phyloP scores from a whole-genome alignment of 2,329 filamentous ascomycete species.

The Chrysosporium keratinophilum region DNA sequence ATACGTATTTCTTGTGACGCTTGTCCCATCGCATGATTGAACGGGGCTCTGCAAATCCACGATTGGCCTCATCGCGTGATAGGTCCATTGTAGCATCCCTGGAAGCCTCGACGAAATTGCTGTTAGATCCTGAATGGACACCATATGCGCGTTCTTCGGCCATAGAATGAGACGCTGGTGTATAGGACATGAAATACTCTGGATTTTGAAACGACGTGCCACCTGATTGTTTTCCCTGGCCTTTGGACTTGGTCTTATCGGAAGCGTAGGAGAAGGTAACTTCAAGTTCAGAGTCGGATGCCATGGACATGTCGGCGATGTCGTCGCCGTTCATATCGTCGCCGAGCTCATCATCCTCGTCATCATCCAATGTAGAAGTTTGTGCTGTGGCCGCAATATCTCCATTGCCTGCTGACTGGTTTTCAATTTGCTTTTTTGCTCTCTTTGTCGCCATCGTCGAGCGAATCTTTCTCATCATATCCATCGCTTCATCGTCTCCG shows the following conservation, averaged over 20 bases:
- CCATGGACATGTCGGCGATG: constrained; percentile 47
- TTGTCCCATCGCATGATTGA: constrained; percentile 90
- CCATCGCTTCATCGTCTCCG: constrained; percentile 57
- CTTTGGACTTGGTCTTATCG: constrained; percentile 42
- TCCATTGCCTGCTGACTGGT: constrained; percentile 14
- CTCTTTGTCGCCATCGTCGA: constrained; percentile 36
- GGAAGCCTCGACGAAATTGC: constrained; percentile 81
- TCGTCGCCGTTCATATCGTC: constrained; percentile 34
- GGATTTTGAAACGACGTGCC: constrained; percentile 60
- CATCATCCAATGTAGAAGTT: constrained; percentile 25
- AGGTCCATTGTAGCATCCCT: constrained; percentile 84
- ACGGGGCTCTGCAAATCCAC: constrained; percentile 66
- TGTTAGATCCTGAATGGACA: constrained; percentile 67
- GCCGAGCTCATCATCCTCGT: constrained; percentile 31
- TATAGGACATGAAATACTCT: constrained; percentile 95
- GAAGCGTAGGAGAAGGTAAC: constrained; percentile 56
- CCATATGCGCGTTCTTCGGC: constrained; percentile 89
- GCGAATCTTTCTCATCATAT: constrained; percentile 39
- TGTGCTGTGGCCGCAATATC: background rate
- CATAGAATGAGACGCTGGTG: constrained; percentile 65
- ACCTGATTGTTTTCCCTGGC: constrained; percentile 13
- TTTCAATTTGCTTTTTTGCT: constrained; percentile 27
- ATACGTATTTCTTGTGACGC: constrained; percentile 90
- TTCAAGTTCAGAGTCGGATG: constrained; percentile 54
- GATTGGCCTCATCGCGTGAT: constrained; percentile 67